Evolutionary conservation across 371 early-diverging fungal species (phyloP).

Genomic region (Mortierella sp.): DNA sequence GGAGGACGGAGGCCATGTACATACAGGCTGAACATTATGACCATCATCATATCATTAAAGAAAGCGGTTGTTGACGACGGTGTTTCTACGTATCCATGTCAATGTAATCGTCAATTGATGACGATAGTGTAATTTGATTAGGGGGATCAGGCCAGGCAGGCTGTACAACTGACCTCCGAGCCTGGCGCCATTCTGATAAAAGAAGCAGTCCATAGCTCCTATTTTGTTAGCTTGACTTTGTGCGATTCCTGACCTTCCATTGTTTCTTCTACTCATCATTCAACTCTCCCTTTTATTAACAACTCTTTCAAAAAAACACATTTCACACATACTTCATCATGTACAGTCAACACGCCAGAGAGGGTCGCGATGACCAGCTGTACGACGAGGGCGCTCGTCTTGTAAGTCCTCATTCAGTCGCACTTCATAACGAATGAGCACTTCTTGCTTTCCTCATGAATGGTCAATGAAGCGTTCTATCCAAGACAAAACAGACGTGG

Average conservation of each 20-base stretch:
- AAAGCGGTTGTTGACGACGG: neutral
- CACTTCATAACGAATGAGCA: no score
- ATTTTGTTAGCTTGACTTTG: neutral
- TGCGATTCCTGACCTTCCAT: neutral
- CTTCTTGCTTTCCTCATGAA: no score
- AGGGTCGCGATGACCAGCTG: constrained; percentile 53
- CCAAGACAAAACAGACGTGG: neutral
- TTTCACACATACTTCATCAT: neutral
- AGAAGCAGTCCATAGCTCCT: neutral
- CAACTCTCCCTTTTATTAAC: neutral
- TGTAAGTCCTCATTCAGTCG: constrained; percentile 21
- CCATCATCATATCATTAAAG: neutral
- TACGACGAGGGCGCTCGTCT: constrained; percentile 48
- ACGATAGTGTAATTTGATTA: neutral
- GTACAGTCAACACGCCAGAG: constrained; percentile 29
- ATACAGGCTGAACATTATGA: neutral
- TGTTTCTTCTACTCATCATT: neutral
- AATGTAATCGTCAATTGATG: neutral
- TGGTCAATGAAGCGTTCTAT: no score
- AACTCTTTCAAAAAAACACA: neutral
- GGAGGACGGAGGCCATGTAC: constrained; percentile 2
- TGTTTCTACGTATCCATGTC: neutral
- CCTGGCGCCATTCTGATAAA: neutral
- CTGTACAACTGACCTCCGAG: neutral
- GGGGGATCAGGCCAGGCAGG: neutral